phyloP scores from a whole-genome alignment of 345 rosid species.

The Euphorbia lathyris region DNA sequence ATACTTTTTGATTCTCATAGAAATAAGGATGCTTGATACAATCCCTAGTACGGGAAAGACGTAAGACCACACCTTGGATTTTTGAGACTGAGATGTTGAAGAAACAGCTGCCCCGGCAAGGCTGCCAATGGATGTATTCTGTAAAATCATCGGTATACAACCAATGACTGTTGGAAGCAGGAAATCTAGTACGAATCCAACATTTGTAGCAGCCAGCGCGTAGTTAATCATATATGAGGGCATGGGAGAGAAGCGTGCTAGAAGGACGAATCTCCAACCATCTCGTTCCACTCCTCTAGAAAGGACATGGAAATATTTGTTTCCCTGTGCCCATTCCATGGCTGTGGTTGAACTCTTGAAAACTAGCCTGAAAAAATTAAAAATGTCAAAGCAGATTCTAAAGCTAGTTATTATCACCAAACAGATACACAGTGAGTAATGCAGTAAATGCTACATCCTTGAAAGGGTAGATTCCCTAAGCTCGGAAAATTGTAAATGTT shows the following conservation, averaged over 20 bases:
- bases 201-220: conserved; percentile 81
- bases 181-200: conserved; percentile 76
- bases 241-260: conserved; percentile 92
- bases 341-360: conserved; percentile 66
- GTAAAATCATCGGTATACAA: conserved; percentile 88
- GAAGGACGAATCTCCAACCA: conserved; percentile 95
- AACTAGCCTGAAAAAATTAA: conserved; percentile 53
- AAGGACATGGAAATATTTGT: conserved; percentile 70
- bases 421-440: not conserved
- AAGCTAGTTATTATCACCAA: conserved; percentile 1
- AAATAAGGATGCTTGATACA: conserved; percentile 72
- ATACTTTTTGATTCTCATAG: conserved; percentile 72
- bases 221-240: conserved; percentile 88
- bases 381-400: conserved; percentile 4
- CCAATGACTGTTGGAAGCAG: conserved; percentile 81
- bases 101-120: conserved; percentile 93
- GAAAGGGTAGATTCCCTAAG: not conserved
- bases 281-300: conserved; percentile 80
- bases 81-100: conserved; percentile 56
- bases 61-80: conserved; percentile 66
- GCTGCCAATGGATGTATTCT: conserved; percentile 92
- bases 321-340: conserved; percentile 61
- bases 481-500: not conserved
- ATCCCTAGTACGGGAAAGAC: conserved; percentile 71
- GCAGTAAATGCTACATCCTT: conserved; percentile 1